A percentile compares a stretch with the other conserved stretches of the same genome.
phyloP scores from a whole-genome alignment of 1,284 basidiomycete genomes.

The Microbotryum intermedium region DNA sequence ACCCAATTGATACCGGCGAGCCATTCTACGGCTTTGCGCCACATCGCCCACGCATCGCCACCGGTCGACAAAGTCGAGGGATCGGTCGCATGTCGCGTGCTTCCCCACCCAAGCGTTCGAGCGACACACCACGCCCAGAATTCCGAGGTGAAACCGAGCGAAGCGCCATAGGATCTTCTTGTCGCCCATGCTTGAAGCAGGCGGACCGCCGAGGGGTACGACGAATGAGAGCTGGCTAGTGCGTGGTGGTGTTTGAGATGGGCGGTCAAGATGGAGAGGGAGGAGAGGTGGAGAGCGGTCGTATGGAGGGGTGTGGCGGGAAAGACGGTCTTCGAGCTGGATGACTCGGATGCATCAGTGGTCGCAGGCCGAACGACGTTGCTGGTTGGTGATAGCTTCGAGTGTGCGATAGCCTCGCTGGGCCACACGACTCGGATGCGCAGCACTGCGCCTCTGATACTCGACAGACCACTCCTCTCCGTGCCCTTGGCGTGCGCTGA shows the following conservation, averaged over 20 bases:
- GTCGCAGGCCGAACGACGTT: conserved; percentile 49
- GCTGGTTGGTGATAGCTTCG: conserved; percentile 58
- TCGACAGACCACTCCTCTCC: conserved; percentile 16
- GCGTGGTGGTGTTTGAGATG: conserved; percentile 40
- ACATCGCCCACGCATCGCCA: conserved; percentile 26
- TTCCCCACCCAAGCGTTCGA: conserved; percentile 15
- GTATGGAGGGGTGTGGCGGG: conserved; percentile 33
- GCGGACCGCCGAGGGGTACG: conserved; percentile 36
- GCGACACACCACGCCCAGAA: conserved; percentile 30
- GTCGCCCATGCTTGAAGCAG: conserved; percentile 40
- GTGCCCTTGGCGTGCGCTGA: conserved; percentile 50
- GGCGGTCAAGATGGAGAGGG: conserved; percentile 34
- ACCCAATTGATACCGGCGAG: conserved; percentile 26
- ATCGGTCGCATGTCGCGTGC: not conserved
- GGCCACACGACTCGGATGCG: conserved; percentile 18
- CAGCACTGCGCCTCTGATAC: conserved; percentile 19
- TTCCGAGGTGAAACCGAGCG: conserved; percentile 24
- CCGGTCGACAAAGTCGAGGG: conserved; percentile 13
- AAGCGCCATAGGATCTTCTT: conserved; percentile 35
- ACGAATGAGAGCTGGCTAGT: conserved; percentile 33
- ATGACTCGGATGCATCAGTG: conserved; percentile 44
- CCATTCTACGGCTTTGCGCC: conserved; percentile 29
- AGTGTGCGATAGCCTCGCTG: conserved; percentile 48
- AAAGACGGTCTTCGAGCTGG: conserved; percentile 18
- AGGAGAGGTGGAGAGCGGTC: conserved; percentile 36